Evolutionary conservation across 345 rosid genomes (phyloP).

Genomic region (Gossypium stocksii): DNA sequence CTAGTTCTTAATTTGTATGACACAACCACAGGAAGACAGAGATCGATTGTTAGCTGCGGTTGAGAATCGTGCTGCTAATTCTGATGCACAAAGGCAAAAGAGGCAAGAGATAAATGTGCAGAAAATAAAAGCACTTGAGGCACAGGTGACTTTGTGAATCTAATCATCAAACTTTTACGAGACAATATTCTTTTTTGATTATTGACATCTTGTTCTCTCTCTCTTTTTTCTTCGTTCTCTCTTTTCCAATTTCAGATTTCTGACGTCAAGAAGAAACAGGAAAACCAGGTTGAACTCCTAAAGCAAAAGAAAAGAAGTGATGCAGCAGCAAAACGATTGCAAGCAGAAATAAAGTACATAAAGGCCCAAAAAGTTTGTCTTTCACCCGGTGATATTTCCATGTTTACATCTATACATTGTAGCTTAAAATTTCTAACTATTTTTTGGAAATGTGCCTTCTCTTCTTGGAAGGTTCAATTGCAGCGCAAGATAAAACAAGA

Average conservation of each 20-base stretch:
- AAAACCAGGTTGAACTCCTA: conserved; percentile 60
- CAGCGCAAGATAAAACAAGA: conserved; percentile 79
- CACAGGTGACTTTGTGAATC: conserved; percentile 36
- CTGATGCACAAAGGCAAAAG: conserved; percentile 57
- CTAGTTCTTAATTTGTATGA: conserved; percentile 12
- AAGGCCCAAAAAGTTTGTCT: conserved; percentile 66
- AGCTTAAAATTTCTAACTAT: neutral
- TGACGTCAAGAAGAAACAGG: conserved; percentile 71
- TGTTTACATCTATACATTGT: neutral
- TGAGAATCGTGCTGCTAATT: conserved; percentile 49
- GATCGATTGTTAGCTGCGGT: conserved; percentile 59
- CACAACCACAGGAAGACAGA: conserved; percentile 53
- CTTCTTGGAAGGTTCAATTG: conserved; percentile 56
- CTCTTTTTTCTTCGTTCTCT: neutral
- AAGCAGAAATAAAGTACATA: conserved; percentile 66
- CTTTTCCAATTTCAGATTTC: conserved; percentile 40
- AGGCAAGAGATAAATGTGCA: conserved; percentile 50
- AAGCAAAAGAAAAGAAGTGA: conserved; percentile 82
- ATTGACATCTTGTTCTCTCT: neutral
- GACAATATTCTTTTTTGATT: conserved; percentile 10
- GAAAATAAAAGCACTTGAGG: conserved; percentile 64
- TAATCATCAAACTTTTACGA: conserved; percentile 3
- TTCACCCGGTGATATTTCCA: conserved; percentile 4
- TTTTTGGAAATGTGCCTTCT: conserved; percentile 11
- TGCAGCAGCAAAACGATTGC: conserved; percentile 66